These are phyloP conservation scores for Lophiotrema nucula DNA, from an alignment of 495 filamentous ascomycete genomes.

Conservation along the genomic window DNA sequence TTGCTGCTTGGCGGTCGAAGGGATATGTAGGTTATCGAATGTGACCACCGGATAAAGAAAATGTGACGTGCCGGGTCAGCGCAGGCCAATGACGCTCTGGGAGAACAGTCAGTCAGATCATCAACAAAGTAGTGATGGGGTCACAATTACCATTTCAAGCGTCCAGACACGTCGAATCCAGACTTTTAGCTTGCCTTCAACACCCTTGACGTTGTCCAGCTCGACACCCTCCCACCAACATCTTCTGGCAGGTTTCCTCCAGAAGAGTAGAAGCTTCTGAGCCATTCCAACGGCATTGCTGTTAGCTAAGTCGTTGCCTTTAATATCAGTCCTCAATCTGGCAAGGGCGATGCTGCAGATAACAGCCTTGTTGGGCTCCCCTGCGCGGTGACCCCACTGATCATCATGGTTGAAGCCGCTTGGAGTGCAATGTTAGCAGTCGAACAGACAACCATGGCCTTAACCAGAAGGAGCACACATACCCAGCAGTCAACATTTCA, in stretches of 20 bases:
- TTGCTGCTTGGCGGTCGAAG: too few species aligned
- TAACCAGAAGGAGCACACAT: constrained; percentile 37
- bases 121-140: not conserved
- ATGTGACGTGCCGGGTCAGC: constrained; percentile 45
- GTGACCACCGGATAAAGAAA: constrained; percentile 5
- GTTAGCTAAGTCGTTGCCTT: constrained; percentile 66
- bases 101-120: constrained; percentile 28
- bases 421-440: constrained; percentile 11
- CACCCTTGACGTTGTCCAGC: constrained; percentile 80
- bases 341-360: constrained; percentile 95
- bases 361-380: constrained; percentile 95
- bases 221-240: constrained; percentile 99
- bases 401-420: constrained; percentile 97
- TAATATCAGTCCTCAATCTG: constrained; percentile 86
- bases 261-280: constrained; percentile 96
- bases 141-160: constrained; percentile 77
- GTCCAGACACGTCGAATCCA: constrained; percentile 99
- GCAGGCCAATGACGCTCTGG: constrained; percentile 82
- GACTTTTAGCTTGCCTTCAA: constrained; percentile 90
- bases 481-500: constrained; percentile 99
- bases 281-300: constrained; percentile 94
- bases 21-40: too few species aligned
- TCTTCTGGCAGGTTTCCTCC: constrained; percentile 91
- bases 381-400: constrained; percentile 90
- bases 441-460: not conserved